These are phyloP conservation scores for Trichosporon ovoides DNA, from an alignment of 1,284 basidiomycete genomes.

Conservation along the genomic window DNA sequence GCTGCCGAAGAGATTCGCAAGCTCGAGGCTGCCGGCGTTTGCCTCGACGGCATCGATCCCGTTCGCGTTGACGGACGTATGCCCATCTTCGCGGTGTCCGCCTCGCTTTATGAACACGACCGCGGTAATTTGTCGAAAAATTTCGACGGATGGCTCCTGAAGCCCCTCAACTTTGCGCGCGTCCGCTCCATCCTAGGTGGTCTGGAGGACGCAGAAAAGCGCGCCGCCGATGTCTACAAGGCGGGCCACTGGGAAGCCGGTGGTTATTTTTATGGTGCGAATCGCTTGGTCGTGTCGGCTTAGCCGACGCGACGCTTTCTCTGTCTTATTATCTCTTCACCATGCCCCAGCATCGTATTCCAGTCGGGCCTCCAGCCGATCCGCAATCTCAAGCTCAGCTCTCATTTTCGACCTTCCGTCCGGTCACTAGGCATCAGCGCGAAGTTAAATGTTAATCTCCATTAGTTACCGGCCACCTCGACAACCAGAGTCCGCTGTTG, in stretches of 20 bases:
- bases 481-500: no score
- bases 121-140: slow-evolving; percentile 59
- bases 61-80: slow-evolving; percentile 62
- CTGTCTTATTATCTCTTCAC: not conserved
- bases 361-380: slow-evolving; percentile 1
- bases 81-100: slow-evolving; percentile 78
- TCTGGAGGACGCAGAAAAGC: slow-evolving; percentile 56
- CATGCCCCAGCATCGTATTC: not conserved
- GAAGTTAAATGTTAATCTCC: no score
- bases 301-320: not conserved
- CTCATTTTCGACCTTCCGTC: no score
- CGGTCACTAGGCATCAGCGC: no score
- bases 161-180: slow-evolving; percentile 76
- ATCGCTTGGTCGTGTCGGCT: not conserved
- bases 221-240: slow-evolving; percentile 58
- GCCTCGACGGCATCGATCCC: slow-evolving; percentile 11
- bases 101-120: slow-evolving; percentile 64
- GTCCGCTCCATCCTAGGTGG: slow-evolving; percentile 60
- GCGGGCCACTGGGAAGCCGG: slow-evolving; percentile 66
- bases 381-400: not conserved
- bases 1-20: slow-evolving; percentile 64
- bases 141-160: slow-evolving; percentile 81
- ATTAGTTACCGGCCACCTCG: no score
- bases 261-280: slow-evolving; percentile 56
- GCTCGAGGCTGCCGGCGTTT: slow-evolving; percentile 51